Conservation (phyloP, 1,139 yeast species). For the Meyerozyma elateridarum region DNA sequence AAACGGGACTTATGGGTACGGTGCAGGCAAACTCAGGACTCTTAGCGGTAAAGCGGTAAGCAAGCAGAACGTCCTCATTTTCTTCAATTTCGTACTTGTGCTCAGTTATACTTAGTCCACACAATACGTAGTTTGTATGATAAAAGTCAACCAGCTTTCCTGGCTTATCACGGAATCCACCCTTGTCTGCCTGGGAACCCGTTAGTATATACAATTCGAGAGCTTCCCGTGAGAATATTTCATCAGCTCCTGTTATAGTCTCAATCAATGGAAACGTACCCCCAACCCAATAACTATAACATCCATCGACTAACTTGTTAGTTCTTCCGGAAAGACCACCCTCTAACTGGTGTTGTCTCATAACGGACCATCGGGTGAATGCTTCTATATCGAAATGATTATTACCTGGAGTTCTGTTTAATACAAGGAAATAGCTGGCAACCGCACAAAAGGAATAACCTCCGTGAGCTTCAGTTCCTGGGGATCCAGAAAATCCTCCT, state of each 20-base stretch:
- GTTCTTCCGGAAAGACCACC: slow-evolving; percentile 90
- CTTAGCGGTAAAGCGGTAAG: slow-evolving; percentile 23
- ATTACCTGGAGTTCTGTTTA: slow-evolving; percentile 26
- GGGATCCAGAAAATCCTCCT: slow-evolving; percentile 89
- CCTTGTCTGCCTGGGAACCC: slow-evolving; percentile 65
- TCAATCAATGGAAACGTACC: slow-evolving; percentile 67
- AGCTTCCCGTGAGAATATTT: slow-evolving; percentile 48
- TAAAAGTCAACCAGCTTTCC: slow-evolving; percentile 77
- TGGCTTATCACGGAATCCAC: slow-evolving; percentile 90
- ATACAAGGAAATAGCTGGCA: slow-evolving; percentile 56
- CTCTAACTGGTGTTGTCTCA: slow-evolving; percentile 66
- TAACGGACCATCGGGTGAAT: slow-evolving; percentile 60
- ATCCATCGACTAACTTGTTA: slow-evolving; percentile 92
- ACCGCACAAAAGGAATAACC: slow-evolving; percentile 92
- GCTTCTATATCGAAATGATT: slow-evolving; percentile 31
- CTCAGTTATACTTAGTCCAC: slow-evolving; percentile 74
- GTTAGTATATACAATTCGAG: slow-evolving; percentile 62
- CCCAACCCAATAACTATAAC: slow-evolving; percentile 96
- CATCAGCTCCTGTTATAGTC: slow-evolving; percentile 21
- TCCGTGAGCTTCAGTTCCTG: slow-evolving; percentile 90
- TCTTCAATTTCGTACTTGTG: slow-evolving; percentile 35
- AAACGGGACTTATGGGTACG: slow-evolving; percentile 53
- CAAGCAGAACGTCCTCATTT: slow-evolving; percentile 17
- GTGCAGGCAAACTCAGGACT: slow-evolving; percentile 18
- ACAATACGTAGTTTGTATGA: slow-evolving; percentile 80